Conservation (phyloP, 1,139 yeast species). For the Geotrichum histeridarum region DNA sequence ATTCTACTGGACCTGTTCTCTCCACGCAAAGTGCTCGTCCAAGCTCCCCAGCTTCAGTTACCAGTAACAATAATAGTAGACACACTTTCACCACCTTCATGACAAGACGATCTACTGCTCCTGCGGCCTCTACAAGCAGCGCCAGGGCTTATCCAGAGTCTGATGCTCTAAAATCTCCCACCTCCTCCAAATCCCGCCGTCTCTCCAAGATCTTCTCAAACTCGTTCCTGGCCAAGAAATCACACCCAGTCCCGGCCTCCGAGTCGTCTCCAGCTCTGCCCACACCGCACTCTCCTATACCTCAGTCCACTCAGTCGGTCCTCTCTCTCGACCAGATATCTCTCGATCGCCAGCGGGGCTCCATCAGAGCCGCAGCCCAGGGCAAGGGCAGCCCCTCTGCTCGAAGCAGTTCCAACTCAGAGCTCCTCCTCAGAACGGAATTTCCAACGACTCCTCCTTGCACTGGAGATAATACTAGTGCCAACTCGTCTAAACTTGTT, state of each 20-base stretch:
- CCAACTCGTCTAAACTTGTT: no score
- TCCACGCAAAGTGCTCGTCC: no score
- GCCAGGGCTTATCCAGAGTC: background rate
- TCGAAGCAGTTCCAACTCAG: background rate
- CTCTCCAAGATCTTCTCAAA: constrained; percentile 6
- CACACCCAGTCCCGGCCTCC: background rate
- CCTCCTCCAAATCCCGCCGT: constrained; percentile 2
- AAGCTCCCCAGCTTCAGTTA: no score
- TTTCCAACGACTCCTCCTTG: no score
- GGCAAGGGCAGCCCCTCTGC: background rate
- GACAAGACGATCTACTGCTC: background rate
- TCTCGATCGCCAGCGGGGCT: background rate
- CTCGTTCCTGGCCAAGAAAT: background rate
- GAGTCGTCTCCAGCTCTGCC: background rate
- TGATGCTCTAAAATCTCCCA: background rate
- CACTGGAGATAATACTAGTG: no score
- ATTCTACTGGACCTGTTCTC: no score
- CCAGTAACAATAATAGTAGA: no score
- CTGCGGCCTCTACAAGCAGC: background rate
- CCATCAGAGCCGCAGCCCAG: no score
- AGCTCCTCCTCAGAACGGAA: background rate
- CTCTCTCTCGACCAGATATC: background rate
- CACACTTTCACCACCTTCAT: no score
- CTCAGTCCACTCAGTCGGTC: background rate
- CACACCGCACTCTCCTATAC: background rate